Conservation (phyloP, 805 yeast species). For the Isabelozyma heimii region DNA sequence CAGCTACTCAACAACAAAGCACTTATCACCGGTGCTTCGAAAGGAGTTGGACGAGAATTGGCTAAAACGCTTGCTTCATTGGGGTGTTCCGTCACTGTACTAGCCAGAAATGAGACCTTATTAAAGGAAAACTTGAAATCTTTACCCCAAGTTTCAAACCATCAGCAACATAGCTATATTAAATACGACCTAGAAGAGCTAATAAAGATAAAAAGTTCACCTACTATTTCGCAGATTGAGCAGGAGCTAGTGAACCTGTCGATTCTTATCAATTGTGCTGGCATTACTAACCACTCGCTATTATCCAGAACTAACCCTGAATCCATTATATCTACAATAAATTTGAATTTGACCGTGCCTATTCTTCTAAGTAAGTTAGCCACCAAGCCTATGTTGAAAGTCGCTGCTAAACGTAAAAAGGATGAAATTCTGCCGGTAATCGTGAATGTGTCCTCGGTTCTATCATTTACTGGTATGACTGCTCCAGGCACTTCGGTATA, state of each 20-base stretch:
- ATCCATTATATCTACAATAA: slow-evolving; percentile 46
- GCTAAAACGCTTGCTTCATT: slow-evolving; percentile 22
- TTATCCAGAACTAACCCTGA: slow-evolving; percentile 40
- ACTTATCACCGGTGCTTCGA: slow-evolving; percentile 39
- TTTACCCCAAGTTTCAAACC: slow-evolving; percentile 9
- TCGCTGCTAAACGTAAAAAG: slow-evolving; percentile 11
- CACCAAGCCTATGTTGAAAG: slow-evolving; percentile 47
- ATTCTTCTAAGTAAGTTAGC: slow-evolving; percentile 56
- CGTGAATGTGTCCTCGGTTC: slow-evolving; percentile 64
- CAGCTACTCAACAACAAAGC: slow-evolving; percentile 19
- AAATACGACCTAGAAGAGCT: slow-evolving; percentile 28
- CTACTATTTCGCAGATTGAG: slow-evolving; percentile 13
- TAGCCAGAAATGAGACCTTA: slow-evolving; percentile 32
- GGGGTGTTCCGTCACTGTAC: slow-evolving; percentile 30
- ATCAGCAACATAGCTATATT: slow-evolving; percentile 29
- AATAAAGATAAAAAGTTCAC: slow-evolving; percentile 10
- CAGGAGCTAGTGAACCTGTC: slow-evolving; percentile 32
- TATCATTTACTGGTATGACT: slow-evolving; percentile 39
- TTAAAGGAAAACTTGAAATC: slow-evolving; percentile 24
- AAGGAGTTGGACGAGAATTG: slow-evolving; percentile 35
- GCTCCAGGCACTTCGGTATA: slow-evolving; percentile 64
- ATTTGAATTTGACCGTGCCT: slow-evolving; percentile 59
- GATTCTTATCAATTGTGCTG: slow-evolving; percentile 64
- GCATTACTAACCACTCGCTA: slow-evolving; percentile 57
- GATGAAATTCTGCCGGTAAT: slow-evolving; percentile 29